A percentile compares a stretch with the other conserved stretches of the same genome.
Evolutionary conservation across 2,329 filamentous ascomycete genomes (phyloP).

Genomic region (Penicillium freii): DNA sequence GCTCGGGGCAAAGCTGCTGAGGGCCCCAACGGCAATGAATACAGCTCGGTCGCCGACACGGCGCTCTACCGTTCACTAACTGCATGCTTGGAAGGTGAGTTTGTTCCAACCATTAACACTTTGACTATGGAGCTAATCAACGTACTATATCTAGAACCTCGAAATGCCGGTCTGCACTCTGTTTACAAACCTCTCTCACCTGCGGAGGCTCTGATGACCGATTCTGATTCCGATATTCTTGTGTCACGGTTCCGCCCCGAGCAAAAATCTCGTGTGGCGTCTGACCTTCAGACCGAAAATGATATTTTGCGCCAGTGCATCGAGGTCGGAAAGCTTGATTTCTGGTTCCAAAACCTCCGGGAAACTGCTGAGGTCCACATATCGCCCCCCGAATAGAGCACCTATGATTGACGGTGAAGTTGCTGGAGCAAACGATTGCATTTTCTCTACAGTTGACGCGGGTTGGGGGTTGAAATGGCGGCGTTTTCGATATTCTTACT

Average conservation of each 20-base stretch:
- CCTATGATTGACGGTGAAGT: slow-evolving; percentile 1
- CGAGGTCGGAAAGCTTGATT: slow-evolving; percentile 65
- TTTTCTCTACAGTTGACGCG: slow-evolving; percentile 3
- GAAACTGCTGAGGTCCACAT: slow-evolving; percentile 19
- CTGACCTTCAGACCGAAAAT: slow-evolving; percentile 73
- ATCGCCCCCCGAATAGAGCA: background rate
- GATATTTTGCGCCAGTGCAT: slow-evolving; percentile 62
- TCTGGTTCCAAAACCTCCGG: slow-evolving; percentile 58
- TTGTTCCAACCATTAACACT: background rate
- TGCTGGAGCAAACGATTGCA: slow-evolving; percentile 2
- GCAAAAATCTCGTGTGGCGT: slow-evolving; percentile 64
- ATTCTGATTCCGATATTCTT: slow-evolving; percentile 50
- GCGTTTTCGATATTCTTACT: slow-evolving; percentile 3
- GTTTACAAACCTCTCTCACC: slow-evolving; percentile 29
- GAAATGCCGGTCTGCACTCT: slow-evolving; percentile 16
- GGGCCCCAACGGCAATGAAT: slow-evolving; percentile 68
- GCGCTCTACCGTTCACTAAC: slow-evolving; percentile 66
- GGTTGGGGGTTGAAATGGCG: slow-evolving; percentile 1
- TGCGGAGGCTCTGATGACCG: slow-evolving; percentile 29
- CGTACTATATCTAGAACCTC: slow-evolving; percentile 14
- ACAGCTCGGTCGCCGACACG: slow-evolving; percentile 62
- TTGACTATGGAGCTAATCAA: slow-evolving; percentile 7
- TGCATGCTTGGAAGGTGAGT: slow-evolving; percentile 57
- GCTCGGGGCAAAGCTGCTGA: slow-evolving; percentile 73
- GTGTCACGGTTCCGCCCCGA: slow-evolving; percentile 57